These are phyloP conservation scores for Micractinium conductrix DNA, from an alignment of 139 green algal species.

Conservation along the genomic window DNA sequence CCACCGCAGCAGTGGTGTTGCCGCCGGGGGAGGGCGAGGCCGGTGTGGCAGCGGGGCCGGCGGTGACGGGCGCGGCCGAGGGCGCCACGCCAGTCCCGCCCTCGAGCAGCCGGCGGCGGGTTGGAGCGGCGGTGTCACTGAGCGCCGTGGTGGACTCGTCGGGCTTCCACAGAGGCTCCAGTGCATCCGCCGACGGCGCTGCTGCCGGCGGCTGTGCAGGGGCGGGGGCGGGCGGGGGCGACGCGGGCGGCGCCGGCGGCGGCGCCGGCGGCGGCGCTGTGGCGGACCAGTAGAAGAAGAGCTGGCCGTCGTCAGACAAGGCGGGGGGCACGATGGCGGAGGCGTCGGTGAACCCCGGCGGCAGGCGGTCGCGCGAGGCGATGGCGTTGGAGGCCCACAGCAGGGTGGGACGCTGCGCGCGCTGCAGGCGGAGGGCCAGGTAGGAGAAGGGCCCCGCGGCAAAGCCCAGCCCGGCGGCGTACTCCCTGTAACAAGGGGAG, in stretches of 20 bases:
- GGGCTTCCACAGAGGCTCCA: not conserved
- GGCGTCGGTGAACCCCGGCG: not conserved
- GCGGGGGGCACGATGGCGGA: constrained; percentile 9
- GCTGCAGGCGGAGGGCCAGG: constrained; percentile 19
- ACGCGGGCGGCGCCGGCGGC: not conserved
- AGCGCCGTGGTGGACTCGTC: not conserved
- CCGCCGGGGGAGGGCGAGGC: not conserved
- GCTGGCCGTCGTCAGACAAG: not conserved
- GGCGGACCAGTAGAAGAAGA: constrained; percentile 29
- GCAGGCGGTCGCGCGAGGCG: constrained; percentile 17
- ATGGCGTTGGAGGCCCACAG: constrained; percentile 11
- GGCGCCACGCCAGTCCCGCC: not conserved
- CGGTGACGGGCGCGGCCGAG: not conserved
- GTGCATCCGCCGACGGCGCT: not conserved
- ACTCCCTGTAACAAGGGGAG: not conserved
- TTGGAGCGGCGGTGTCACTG: not conserved
- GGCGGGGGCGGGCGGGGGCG: not conserved
- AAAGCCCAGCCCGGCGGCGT: constrained; percentile 3
- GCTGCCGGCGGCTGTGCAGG: not conserved
- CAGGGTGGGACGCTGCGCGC: not conserved
- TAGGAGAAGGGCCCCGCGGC: constrained; percentile 18
- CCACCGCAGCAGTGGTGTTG: not conserved
- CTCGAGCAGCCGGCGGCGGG: not conserved
- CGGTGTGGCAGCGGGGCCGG: not conserved
- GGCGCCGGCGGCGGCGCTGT: not conserved